These are phyloP conservation scores for Phyllosticta citriasiana DNA, from an alignment of 2,329 filamentous ascomycete species.

Conservation along the genomic window DNA sequence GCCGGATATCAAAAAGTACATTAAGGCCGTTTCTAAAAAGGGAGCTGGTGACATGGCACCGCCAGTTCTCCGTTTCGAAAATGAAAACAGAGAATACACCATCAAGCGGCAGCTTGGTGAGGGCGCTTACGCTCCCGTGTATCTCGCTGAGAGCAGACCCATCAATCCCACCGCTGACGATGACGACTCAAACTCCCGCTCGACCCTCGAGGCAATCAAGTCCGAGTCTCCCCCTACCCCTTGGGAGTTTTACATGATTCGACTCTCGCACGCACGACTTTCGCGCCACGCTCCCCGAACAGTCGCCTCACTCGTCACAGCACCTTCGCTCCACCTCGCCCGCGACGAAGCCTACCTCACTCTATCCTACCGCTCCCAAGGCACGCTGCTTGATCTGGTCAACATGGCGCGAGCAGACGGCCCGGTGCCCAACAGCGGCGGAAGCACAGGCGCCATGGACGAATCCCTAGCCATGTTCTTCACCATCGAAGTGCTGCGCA, in stretches of 20 bases:
- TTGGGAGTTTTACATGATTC: conserved; percentile 97
- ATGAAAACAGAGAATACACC: conserved; percentile 58
- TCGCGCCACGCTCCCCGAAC: conserved; percentile 52
- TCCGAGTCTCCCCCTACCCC: conserved; percentile 80
- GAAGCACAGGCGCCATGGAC: conserved; percentile 59
- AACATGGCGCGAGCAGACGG: conserved; percentile 68
- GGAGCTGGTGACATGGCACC: conserved; percentile 52
- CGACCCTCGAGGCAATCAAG: conserved; percentile 73
- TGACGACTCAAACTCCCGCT: conserved; percentile 39
- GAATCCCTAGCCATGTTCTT: conserved; percentile 94
- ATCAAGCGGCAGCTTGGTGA: conserved; percentile 80
- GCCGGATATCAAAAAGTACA: conserved; percentile 70
- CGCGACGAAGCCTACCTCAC: conserved; percentile 82
- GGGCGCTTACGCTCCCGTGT: conserved; percentile 91
- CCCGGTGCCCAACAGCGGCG: conserved; percentile 25
- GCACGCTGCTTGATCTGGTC: conserved; percentile 88
- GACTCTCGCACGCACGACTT: conserved; percentile 66
- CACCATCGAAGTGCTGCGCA: conserved; percentile 79
- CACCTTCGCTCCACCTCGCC: conserved; percentile 87
- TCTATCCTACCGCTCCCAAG: conserved; percentile 78
- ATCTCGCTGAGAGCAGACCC: conserved; percentile 71
- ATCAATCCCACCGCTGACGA: conserved; percentile 39
- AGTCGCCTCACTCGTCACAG: conserved; percentile 66
- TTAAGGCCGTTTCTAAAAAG: conserved; percentile 55
- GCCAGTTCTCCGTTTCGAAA: conserved; percentile 58